Conservation (phyloP, 2,329 filamentous ascomycete species). For the Cercospora sp. region DNA sequence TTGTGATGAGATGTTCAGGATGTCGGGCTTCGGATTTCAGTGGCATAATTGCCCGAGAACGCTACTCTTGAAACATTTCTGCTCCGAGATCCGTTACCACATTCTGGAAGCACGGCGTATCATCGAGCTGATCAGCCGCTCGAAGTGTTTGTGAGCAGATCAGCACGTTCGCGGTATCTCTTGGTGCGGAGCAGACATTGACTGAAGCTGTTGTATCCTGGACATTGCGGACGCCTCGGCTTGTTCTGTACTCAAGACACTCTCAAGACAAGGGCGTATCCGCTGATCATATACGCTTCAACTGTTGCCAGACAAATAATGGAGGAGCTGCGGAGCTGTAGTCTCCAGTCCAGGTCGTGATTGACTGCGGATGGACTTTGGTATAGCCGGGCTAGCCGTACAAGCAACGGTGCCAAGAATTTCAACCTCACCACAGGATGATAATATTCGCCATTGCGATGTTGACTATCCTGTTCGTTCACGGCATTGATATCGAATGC, state of each 20-base stretch:
- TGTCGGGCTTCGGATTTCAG: neutral
- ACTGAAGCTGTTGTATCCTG: neutral
- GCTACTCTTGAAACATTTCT: neutral
- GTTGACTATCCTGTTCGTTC: too few relatives aligned
- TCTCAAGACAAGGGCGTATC: neutral
- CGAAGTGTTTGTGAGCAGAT: neutral
- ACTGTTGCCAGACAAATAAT: too few relatives aligned
- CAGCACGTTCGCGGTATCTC: neutral
- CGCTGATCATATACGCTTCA: neutral
- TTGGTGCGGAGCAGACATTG: neutral
- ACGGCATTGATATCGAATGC: too few relatives aligned
- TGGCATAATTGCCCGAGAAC: neutral
- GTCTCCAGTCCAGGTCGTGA: too few relatives aligned
- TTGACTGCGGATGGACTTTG: too few relatives aligned
- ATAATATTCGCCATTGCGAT: too few relatives aligned
- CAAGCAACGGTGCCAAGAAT: too few relatives aligned
- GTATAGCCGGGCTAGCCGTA: too few relatives aligned
- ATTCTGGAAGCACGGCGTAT: neutral
- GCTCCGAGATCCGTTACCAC: neutral
- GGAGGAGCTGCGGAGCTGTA: too few relatives aligned
- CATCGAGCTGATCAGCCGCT: neutral
- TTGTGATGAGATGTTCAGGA: neutral
- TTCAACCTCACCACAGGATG: too few relatives aligned
- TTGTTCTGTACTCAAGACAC: neutral
- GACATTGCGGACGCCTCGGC: neutral